Conservation (phyloP, 371 early-diverging fungal genomes). For the Edhazardia aedis region DNA sequence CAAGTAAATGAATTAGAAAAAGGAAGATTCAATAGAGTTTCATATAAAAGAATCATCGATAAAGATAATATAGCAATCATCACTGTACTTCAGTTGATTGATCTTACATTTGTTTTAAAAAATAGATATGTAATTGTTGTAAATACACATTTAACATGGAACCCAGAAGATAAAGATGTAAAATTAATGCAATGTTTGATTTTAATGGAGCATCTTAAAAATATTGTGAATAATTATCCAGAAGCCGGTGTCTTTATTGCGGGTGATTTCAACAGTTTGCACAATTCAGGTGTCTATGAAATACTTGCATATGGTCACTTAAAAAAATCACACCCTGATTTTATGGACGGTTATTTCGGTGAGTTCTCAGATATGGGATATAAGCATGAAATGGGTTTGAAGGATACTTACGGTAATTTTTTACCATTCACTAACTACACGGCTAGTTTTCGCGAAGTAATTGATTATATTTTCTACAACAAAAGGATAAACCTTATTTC, state of each 20-base stretch:
- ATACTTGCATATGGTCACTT: slow-evolving; percentile 18
- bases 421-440: slow-evolving; percentile 47
- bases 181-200: slow-evolving; percentile 41
- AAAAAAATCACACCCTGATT: too few relatives aligned
- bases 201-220: slow-evolving; percentile 42
- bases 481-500: slow-evolving; percentile 17
- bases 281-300: slow-evolving; percentile 35
- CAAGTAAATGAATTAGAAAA: slow-evolving; percentile 28
- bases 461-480: slow-evolving; percentile 45
- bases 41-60: slow-evolving; percentile 23
- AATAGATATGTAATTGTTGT: slow-evolving; percentile 37
- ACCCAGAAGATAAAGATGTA: slow-evolving; percentile 45
- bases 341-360: slow-evolving; percentile 15
- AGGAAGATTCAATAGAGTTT: slow-evolving; percentile 18
- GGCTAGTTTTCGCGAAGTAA: slow-evolving; percentile 37
- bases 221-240: slow-evolving; percentile 24
- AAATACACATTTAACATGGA: slow-evolving; percentile 45
- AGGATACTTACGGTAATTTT: slow-evolving; percentile 37
- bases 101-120: too few relatives aligned
- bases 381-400: slow-evolving; percentile 14
- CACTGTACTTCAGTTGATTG: slow-evolving; percentile 26
- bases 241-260: slow-evolving; percentile 24
- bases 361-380: slow-evolving; percentile 17
- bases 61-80: slow-evolving; percentile 43
- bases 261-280: slow-evolving; percentile 47